A percentile compares a stretch with the other conserved stretches of the same genome.
These are phyloP conservation scores for Pseudogymnoascus sp. DNA, from an alignment of 2,329 filamentous ascomycete species.

Conservation along the genomic window DNA sequence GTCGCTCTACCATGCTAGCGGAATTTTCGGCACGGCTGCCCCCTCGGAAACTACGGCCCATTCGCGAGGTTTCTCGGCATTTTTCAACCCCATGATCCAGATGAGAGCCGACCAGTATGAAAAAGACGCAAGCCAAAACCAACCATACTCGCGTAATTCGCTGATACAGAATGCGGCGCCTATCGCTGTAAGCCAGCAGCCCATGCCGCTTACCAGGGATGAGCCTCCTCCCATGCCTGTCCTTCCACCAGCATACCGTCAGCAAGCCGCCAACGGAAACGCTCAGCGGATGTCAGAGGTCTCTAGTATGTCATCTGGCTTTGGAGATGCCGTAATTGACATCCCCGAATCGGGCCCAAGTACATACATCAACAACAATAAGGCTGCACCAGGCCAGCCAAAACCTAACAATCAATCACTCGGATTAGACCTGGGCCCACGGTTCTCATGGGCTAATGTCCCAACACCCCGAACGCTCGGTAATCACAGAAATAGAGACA, in stretches of 20 bases:
- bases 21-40: background rate
- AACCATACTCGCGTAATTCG: background rate
- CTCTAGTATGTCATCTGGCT: conserved; percentile 57
- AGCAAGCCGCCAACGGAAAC: background rate
- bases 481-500: conserved; percentile 23
- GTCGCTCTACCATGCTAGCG: background rate
- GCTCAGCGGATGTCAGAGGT: conserved; percentile 29
- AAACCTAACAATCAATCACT: background rate
- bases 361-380: conserved; percentile 13
- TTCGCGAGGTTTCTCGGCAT: background rate
- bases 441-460: conserved; percentile 26
- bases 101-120: background rate
- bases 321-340: conserved; percentile 55
- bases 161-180: conserved; percentile 1
- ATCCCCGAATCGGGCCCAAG: conserved; percentile 29
- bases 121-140: background rate
- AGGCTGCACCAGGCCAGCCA: background rate
- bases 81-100: conserved; percentile 5
- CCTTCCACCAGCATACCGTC: conserved; percentile 5
- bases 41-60: background rate
- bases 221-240: conserved; percentile 26
- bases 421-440: conserved; percentile 10
- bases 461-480: conserved; percentile 10
- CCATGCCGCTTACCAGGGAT: background rate
- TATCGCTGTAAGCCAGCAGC: background rate